Base-by-base conservation (phyloP, 176 grass and related monocot genomes). In the Carex cristatella region DNA sequence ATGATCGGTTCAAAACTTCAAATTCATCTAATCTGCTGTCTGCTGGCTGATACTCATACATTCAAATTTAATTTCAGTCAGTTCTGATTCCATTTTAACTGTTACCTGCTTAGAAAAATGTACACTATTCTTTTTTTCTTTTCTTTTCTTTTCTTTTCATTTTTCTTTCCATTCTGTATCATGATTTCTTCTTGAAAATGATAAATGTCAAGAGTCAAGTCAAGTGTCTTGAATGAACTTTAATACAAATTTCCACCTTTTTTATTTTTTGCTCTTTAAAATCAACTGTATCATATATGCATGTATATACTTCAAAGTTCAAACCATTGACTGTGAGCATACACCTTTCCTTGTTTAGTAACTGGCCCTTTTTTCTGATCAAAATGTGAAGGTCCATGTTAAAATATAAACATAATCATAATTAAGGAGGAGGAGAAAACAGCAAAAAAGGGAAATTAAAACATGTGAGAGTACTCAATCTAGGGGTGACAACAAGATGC, bases 61-160 rank as follows among this genome's bases (percentile, higher is more conserved):
- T 70, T 70, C n/a, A 54, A 54, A 78, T 78, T 78, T 33, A 51
- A 57, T 78, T 57, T 78, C 13, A 56, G 53, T 79, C 74, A 33
- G 14, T 58, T 57, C 49, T 15, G 54, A 5, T 30, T 58, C 53
- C 28, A 58, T 56, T 78, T 79, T 58, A 57, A 79, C 74, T 79
- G 23, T 79, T 79, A 1, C 31, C 13, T 35, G 74, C 13, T 57
- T 78, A 57, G 12, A 78, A 16, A 79, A 79, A 18, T 58, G 74
- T 58, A 53, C 14, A 79, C 74, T 79, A 18, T 58, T 8, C 1
- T 62, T 15, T 55, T 69, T 10, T 15, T 37, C 23, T 23, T 23
- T 23, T 23, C 23, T 23, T 23, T 23, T 23, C 23, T 23, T 23
- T 23, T 23, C 23, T 23, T 23, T 33, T 15, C 1, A 0, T 54